Evolutionary conservation across 148 eudicot genomes (phyloP).

Genomic region (Vaccinium vitisidaea): DNA sequence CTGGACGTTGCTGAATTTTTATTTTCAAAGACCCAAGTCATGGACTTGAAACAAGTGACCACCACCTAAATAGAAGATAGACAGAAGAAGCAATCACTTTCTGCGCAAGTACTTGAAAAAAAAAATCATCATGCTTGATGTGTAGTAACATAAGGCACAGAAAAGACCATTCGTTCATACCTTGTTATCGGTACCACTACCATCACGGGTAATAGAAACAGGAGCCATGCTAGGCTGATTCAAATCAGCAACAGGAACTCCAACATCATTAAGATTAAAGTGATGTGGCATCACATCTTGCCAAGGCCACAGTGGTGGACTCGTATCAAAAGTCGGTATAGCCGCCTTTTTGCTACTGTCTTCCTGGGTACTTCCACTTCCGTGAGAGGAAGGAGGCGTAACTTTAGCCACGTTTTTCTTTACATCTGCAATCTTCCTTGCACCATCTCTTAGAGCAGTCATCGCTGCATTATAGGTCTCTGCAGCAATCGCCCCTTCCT

Average conservation of each 20-base stretch:
- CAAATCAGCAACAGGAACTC: conserved; percentile 30
- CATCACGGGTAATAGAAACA: conserved; percentile 25
- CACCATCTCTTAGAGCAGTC: conserved; percentile 28
- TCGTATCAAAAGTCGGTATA: conserved; percentile 17
- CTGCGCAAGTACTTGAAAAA: neutral
- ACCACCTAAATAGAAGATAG: conserved; percentile 21
- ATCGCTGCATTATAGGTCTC: conserved; percentile 33
- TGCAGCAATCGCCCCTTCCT: conserved; percentile 34
- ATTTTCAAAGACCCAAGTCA: conserved; percentile 36
- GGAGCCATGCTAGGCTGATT: conserved; percentile 23
- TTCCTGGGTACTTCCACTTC: conserved; percentile 21
- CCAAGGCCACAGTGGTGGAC: conserved; percentile 28
- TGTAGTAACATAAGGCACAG: neutral
- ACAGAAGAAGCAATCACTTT: conserved; percentile 5
- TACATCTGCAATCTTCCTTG: conserved; percentile 28
- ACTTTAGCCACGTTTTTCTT: conserved; percentile 33
- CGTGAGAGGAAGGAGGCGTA: conserved; percentile 24
- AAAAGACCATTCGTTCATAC: conserved; percentile 14
- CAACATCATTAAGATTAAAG: conserved; percentile 29
- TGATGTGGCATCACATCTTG: conserved; percentile 28
- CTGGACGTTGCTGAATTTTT: conserved; percentile 22
- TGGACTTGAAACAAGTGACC: conserved; percentile 35
- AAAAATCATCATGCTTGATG: neutral
- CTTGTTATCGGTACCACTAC: conserved; percentile 22
- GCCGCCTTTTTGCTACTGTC: conserved; percentile 25